Evolutionary conservation across 805 yeast species (phyloP).

Genomic region (Schwanniomyces yamadae): DNA sequence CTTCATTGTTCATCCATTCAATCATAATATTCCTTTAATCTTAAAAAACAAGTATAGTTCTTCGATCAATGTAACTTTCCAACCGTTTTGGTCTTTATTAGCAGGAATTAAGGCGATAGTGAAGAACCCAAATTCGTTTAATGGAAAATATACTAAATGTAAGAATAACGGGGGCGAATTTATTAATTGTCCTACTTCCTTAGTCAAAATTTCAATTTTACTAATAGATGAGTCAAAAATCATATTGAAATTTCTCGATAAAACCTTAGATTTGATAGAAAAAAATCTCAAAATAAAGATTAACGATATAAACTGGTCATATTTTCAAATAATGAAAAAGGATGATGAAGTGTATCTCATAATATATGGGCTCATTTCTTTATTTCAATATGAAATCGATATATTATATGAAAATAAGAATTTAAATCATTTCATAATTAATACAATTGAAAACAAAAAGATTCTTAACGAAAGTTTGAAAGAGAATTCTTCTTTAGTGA

Average conservation of each 20-base stretch:
- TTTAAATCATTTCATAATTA: constrained; percentile 25
- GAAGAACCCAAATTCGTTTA: constrained; percentile 27
- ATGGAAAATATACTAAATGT: constrained; percentile 25
- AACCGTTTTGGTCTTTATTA: constrained; percentile 44
- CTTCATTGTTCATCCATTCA: constrained; percentile 25
- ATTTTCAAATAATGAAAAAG: constrained; percentile 16
- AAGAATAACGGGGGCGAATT: constrained; percentile 25
- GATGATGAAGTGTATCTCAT: constrained; percentile 17
- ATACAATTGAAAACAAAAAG: constrained; percentile 23
- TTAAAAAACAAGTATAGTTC: constrained; percentile 8
- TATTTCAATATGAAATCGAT: constrained; percentile 37
- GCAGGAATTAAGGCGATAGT: constrained; percentile 38
- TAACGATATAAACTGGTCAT: constrained; percentile 36
- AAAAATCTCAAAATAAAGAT: constrained; percentile 20
- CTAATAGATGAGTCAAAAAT: constrained; percentile 32
- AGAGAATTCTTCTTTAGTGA: constrained; percentile 25
- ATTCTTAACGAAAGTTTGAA: constrained; percentile 25
- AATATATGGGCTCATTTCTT: constrained; percentile 37
- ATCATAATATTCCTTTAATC: constrained; percentile 14
- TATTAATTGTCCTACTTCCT: constrained; percentile 6
- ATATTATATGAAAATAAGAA: constrained; percentile 15
- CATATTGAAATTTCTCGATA: constrained; percentile 24
- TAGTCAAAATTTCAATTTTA: constrained; percentile 18
- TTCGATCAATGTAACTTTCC: constrained; percentile 17
- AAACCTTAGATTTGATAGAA: constrained; percentile 3